Percentiles rank a stretch among this genome's conserved stretches.
phyloP scores from a whole-genome alignment of 371 early-diverging fungal genomes.

The Dichotomocladium elegans region DNA sequence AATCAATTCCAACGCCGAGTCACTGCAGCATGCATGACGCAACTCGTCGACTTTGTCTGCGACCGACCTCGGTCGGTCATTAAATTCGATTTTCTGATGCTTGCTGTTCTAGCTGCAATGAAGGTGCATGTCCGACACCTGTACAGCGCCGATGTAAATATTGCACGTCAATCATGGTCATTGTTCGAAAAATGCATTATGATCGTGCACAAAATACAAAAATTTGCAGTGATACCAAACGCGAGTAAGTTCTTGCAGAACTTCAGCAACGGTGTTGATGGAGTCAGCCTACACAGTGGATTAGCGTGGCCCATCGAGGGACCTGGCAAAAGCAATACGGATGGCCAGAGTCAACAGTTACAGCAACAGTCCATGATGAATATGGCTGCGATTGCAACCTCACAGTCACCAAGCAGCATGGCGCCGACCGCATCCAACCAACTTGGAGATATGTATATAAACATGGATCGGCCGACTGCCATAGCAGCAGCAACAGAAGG shows the following conservation, averaged over 20 bases:
- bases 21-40: constrained; percentile 29
- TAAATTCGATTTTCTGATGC: constrained; percentile 30
- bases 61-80: constrained; percentile 19
- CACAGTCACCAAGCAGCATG: too few species aligned
- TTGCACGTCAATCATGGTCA: constrained; percentile 32
- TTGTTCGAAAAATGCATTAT: constrained; percentile 29
- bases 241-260: constrained; percentile 35
- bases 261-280: constrained; percentile 10
- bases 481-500: too few species aligned
- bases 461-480: too few species aligned
- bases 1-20: constrained; percentile 21
- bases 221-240: constrained; percentile 31
- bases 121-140: constrained; percentile 23
- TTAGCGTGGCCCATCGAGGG: too few species aligned
- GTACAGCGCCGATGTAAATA: constrained; percentile 15
- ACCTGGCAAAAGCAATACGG: too few species aligned
- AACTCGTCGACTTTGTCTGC: constrained; percentile 23
- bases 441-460: too few species aligned
- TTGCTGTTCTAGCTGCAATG: constrained; percentile 20
- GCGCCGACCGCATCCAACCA: too few species aligned
- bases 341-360: too few species aligned
- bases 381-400: too few species aligned
- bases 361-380: too few species aligned
- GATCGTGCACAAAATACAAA: constrained; percentile 20
- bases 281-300: too few species aligned